Evolutionary conservation across 352 stramenopile genomes (phyloP).

Genomic region (Thalassiosira hispida): DNA sequence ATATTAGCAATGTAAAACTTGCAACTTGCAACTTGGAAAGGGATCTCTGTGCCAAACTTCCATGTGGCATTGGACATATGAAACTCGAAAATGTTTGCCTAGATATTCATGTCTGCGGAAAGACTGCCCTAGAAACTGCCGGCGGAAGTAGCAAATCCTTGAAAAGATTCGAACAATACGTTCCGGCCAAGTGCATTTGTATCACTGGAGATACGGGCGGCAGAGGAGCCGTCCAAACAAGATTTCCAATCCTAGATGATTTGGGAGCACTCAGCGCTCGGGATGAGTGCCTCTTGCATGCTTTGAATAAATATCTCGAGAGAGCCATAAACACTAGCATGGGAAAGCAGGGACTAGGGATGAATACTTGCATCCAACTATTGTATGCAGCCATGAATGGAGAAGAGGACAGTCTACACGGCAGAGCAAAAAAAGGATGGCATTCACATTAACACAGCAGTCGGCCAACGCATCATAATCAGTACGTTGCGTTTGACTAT

Average conservation of each 20-base stretch:
- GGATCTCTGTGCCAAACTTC: background rate
- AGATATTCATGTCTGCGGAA: background rate
- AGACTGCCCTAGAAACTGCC: background rate
- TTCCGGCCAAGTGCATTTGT: background rate
- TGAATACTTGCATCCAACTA: background rate
- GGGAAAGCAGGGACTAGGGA: background rate
- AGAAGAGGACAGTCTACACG: no score
- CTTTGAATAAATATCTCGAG: constrained; percentile 5
- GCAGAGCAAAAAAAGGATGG: no score
- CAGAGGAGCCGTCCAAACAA: background rate
- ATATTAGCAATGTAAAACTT: background rate
- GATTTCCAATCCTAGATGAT: background rate
- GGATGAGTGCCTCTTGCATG: background rate
- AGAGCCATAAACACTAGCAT: background rate
- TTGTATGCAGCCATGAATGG: background rate
- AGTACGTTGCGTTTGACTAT: no score
- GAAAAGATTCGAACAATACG: background rate
- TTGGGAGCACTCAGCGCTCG: background rate
- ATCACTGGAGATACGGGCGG: background rate
- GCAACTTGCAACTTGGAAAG: no score
- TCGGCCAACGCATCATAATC: no score
- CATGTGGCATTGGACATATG: background rate
- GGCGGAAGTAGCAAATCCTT: background rate
- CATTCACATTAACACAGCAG: no score
- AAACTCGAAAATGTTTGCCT: background rate